Conservation (phyloP, 1,284 basidiomycete genomes). For the Cutaneotrichosporon sp. region DNA sequence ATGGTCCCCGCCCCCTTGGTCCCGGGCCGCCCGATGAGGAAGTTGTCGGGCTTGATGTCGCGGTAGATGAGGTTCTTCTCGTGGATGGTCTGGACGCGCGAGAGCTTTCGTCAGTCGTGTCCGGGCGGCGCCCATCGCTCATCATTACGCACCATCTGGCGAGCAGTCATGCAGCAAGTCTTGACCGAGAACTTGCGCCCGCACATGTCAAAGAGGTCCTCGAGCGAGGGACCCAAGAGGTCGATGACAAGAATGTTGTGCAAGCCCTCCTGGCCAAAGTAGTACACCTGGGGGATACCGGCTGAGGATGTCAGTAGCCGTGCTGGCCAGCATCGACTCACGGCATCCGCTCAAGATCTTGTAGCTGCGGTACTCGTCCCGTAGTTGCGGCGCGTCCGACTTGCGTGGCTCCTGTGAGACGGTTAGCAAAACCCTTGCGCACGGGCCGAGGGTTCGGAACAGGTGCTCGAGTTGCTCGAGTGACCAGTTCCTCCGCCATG, state of each 20-base stretch:
- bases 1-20: conserved; percentile 84
- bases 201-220: conserved; percentile 99
- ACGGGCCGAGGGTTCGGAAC: conserved; percentile 2
- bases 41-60: conserved; percentile 98
- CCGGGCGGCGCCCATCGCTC: no score
- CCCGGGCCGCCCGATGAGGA: conserved; percentile 85
- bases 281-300: conserved; percentile 93
- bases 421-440: conserved; percentile 17
- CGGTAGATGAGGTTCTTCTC: conserved; percentile 97
- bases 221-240: conserved; percentile 86
- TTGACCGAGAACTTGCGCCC: conserved; percentile 98
- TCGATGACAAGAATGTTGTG: conserved; percentile 98
- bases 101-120: conserved; percentile 64
- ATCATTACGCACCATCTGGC: conserved; percentile 82
- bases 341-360: conserved; percentile 90
- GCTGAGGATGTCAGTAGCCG: conserved; percentile 55
- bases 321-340: conserved; percentile 58
- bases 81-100: conserved; percentile 91
- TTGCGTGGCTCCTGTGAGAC: conserved; percentile 81
- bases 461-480: background rate
- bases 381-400: conserved; percentile 91
- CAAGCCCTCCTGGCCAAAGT: conserved; percentile 96
- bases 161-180: conserved; percentile 95
- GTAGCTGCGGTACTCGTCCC: conserved; percentile 96
- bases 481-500: background rate